A percentile compares a stretch with the other conserved stretches of the same genome.
Conservation (phyloP, 2,329 filamentous ascomycete species). For the Trichoderma sp. region DNA sequence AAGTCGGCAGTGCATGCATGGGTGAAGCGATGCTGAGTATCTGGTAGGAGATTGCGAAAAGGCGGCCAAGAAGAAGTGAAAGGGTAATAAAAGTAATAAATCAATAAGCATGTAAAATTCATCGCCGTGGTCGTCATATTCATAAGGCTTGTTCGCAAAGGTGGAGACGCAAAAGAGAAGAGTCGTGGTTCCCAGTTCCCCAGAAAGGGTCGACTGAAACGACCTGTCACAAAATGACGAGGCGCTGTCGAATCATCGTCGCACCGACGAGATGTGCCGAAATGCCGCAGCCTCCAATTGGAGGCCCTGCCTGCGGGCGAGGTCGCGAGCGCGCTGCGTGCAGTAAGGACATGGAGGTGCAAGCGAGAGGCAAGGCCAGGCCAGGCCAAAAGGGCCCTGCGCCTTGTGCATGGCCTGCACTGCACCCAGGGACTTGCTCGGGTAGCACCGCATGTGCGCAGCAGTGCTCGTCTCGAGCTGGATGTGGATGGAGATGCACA, state of each 20-base stretch:
- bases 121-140: constrained; percentile 10
- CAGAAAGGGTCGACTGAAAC: constrained; percentile 5
- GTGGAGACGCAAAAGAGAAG: background rate
- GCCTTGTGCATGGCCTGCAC: background rate
- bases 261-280: constrained; percentile 15
- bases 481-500: background rate
- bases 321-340: constrained; percentile 6
- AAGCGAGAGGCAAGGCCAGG: background rate
- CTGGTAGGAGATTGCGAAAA: background rate
- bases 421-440: background rate
- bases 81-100: background rate
- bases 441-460: constrained; percentile 5
- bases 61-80: background rate
- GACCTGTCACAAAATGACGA: constrained; percentile 18
- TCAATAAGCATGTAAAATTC: background rate
- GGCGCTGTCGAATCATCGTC: constrained; percentile 16
- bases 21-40: background rate
- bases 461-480: background rate
- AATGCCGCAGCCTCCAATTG: constrained; percentile 20
- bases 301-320: constrained; percentile 16
- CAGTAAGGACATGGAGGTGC: background rate
- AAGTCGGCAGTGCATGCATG: background rate
- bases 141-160: background rate
- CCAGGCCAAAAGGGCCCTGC: background rate
- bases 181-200: constrained; percentile 8